Percentiles rank a stretch among this genome's conserved stretches.
These are phyloP conservation scores for Tolypocladium tropicale DNA, from an alignment of 2,329 filamentous ascomycete genomes.

Conservation along the genomic window DNA sequence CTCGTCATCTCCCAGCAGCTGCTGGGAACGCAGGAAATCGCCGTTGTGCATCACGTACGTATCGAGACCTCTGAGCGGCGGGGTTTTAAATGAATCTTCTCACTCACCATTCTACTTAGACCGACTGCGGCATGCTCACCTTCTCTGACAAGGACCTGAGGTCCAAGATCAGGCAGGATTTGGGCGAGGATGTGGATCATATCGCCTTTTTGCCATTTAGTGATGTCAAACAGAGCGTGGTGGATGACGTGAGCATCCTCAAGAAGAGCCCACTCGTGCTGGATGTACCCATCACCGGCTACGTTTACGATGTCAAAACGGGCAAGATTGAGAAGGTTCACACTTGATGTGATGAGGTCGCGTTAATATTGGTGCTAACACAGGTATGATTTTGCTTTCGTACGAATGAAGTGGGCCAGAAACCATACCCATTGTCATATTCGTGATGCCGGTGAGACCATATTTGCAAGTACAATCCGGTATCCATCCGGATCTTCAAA, in stretches of 20 bases:
- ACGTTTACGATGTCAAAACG: slow-evolving; percentile 70
- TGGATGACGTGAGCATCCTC: slow-evolving; percentile 55
- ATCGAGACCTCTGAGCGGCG: too few relatives aligned
- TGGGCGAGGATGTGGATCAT: slow-evolving; percentile 38
- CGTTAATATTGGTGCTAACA: too few relatives aligned
- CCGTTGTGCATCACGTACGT: slow-evolving; percentile 57
- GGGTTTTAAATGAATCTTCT: background rate
- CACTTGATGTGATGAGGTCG: background rate
- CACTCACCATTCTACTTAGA: slow-evolving; percentile 11
- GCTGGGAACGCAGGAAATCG: slow-evolving; percentile 57
- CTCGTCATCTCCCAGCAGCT: slow-evolving; percentile 73
- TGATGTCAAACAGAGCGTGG: slow-evolving; percentile 53
- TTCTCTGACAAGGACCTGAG: slow-evolving; percentile 51
- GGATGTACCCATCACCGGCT: slow-evolving; percentile 56
- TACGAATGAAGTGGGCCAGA: too few relatives aligned
- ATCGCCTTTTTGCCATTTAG: slow-evolving; percentile 58
- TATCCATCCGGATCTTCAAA: slow-evolving; percentile 36
- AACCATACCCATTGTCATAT: too few relatives aligned
- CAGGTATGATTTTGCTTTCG: too few relatives aligned
- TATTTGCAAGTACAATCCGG: slow-evolving; percentile 28
- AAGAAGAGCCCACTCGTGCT: slow-evolving; percentile 49
- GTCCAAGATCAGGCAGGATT: slow-evolving; percentile 45
- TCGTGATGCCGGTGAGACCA: slow-evolving; percentile 4
- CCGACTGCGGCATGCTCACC: slow-evolving; percentile 50
- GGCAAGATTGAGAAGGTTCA: slow-evolving; percentile 38